Percentiles rank a stretch among this genome's conserved stretches.
These are phyloP conservation scores for Pseudopithomyces chartarum DNA, from an alignment of 2,329 filamentous ascomycete genomes.

Conservation along the genomic window DNA sequence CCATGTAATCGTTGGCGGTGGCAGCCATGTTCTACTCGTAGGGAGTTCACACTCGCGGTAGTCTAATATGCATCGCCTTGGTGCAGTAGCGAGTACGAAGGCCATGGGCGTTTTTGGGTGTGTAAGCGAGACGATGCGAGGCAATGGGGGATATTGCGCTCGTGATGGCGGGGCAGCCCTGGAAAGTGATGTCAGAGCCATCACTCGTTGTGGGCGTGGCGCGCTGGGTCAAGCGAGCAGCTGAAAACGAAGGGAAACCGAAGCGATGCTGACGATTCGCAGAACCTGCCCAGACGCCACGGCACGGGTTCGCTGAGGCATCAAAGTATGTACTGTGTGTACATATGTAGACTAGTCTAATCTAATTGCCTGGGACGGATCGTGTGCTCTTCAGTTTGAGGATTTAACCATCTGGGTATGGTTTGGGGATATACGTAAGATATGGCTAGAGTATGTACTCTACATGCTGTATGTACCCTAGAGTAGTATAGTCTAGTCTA, in stretches of 20 bases:
- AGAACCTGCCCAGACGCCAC: not conserved
- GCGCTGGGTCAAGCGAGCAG: not conserved
- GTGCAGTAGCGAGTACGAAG: not conserved
- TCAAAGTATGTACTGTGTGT: too few species aligned
- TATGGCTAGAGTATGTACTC: too few species aligned
- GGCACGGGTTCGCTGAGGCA: not conserved
- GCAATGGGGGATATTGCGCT: not conserved
- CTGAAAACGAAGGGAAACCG: not conserved
- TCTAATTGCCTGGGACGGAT: too few species aligned
- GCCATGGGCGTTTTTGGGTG: not conserved
- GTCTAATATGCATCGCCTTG: not conserved
- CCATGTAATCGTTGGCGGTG: not conserved
- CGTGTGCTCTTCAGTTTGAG: too few species aligned
- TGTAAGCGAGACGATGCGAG: not conserved
- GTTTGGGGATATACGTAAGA: too few species aligned
- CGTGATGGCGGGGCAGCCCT: not conserved
- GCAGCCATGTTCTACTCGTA: not conserved
- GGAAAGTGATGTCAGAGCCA: not conserved
- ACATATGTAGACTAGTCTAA: too few species aligned
- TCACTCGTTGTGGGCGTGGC: not conserved
- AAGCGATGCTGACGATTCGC: not conserved
- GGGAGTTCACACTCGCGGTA: not conserved
- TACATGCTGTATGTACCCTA: too few species aligned
- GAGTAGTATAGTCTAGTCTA: too few species aligned
- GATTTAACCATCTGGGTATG: too few species aligned